A percentile compares a stretch with the other conserved stretches of the same genome.
Evolutionary conservation across 179 eudicot genomes (phyloP).

Genomic region (Beta lomatogona): DNA sequence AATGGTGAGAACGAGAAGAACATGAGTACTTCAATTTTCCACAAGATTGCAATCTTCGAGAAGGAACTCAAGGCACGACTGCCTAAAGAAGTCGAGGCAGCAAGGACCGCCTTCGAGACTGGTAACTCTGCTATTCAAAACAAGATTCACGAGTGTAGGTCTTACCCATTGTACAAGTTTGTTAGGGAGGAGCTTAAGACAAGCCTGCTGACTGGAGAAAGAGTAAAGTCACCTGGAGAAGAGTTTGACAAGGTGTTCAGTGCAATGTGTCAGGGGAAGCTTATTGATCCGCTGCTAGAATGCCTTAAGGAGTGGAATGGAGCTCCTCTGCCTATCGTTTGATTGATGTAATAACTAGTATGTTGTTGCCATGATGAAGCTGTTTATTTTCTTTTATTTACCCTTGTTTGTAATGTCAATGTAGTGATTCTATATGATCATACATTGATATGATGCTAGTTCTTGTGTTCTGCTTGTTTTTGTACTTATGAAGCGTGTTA

Average conservation of each 20-base stretch:
- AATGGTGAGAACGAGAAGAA: constrained; percentile 51
- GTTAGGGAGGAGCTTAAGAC: constrained; percentile 37
- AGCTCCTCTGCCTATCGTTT: constrained; percentile 34
- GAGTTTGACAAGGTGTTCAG: constrained; percentile 43
- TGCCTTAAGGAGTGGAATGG: constrained; percentile 54
- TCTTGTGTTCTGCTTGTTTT: no score
- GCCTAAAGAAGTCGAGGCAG: constrained; percentile 58
- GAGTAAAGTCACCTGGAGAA: constrained; percentile 36
- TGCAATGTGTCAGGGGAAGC: constrained; percentile 38
- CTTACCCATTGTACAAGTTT: constrained; percentile 45
- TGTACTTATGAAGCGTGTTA: no score
- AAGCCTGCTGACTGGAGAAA: constrained; percentile 40
- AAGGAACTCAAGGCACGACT: constrained; percentile 48
- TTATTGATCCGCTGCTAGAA: constrained; percentile 45
- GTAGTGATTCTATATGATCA: no score
- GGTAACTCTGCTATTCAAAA: constrained; percentile 32
- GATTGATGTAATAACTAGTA: no score
- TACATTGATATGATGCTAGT: no score
- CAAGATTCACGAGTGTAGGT: constrained; percentile 41
- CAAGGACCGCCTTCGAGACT: constrained; percentile 31
- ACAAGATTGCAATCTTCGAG: constrained; percentile 61
- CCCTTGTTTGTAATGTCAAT: no score
- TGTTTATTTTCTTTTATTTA: no score
- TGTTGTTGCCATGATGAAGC: no score
- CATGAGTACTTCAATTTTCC: constrained; percentile 46